phyloP scores from a whole-genome alignment of 116 monocot genomes.

The Papilionanthe hybrid region DNA sequence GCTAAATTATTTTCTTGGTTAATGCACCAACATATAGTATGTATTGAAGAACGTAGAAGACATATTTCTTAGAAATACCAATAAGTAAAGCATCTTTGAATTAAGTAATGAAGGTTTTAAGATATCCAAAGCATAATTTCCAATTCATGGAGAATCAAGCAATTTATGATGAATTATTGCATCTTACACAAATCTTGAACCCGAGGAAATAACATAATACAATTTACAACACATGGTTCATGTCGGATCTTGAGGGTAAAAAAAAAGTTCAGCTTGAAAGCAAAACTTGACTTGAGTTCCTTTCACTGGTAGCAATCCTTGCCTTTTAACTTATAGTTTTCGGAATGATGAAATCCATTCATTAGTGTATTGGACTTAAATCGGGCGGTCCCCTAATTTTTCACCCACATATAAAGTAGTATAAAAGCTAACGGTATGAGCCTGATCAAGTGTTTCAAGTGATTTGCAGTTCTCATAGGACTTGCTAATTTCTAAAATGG shows the following conservation, averaged over 20 bases:
- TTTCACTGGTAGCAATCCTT: neutral
- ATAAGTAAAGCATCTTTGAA: no score
- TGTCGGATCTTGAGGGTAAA: neutral
- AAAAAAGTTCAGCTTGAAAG: no score
- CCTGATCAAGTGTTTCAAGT: no score
- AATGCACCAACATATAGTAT: neutral
- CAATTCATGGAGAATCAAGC: neutral
- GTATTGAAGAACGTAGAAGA: neutral
- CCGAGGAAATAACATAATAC: neutral
- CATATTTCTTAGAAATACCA: neutral
- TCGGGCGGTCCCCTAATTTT: neutral
- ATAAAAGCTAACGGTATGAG: no score
- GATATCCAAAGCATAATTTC: no score
- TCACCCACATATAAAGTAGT: no score
- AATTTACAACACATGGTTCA: neutral
- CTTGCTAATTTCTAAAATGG: no score
- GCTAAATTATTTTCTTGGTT: neutral
- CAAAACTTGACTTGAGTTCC: neutral
- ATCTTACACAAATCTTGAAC: neutral
- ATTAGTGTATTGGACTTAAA: neutral
- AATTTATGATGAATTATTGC: neutral
- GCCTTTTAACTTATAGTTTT: neutral
- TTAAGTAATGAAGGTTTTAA: no score
- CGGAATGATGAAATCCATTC: neutral
- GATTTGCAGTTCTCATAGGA: no score